Percentiles rank a stretch among this genome's conserved stretches.
Conservation (phyloP, 208 protist species). For the Leishmania lainsoni region DNA sequence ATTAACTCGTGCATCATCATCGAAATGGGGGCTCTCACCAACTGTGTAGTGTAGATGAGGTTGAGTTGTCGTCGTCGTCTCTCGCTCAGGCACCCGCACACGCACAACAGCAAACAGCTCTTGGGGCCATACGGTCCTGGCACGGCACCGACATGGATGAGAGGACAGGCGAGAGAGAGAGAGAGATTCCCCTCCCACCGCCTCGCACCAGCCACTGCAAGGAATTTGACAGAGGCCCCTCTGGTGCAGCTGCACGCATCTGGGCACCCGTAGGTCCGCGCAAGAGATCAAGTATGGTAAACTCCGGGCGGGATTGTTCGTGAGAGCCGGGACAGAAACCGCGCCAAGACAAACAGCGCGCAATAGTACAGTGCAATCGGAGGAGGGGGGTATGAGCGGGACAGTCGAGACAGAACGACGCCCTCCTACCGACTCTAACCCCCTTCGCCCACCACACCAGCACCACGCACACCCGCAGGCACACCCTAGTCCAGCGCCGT, state of each 20-base stretch:
- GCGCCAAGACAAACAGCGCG: background rate
- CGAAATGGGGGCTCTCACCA: constrained; percentile 43
- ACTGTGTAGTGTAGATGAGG: constrained; percentile 42
- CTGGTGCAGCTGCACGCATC: constrained; percentile 22
- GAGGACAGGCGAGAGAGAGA: background rate
- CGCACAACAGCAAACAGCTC: constrained; percentile 8
- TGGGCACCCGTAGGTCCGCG: constrained; percentile 67
- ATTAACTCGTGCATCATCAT: constrained; percentile 48
- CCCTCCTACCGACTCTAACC: background rate
- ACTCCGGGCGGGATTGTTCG: constrained; percentile 75
- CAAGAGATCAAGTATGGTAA: constrained; percentile 56
- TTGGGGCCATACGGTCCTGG: constrained; percentile 30
- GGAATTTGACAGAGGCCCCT: constrained; percentile 32
- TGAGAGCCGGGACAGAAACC: constrained; percentile 30
- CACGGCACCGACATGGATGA: constrained; percentile 20
- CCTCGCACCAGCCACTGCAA: constrained; percentile 26
- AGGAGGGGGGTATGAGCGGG: background rate
- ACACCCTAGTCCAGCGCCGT: background rate
- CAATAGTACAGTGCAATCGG: background rate
- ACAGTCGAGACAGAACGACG: background rate
- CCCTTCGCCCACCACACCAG: background rate
- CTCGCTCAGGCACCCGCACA: background rate
- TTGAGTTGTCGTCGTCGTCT: constrained; percentile 38
- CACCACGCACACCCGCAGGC: constrained; percentile 12
- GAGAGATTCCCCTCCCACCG: background rate